Evolutionary conservation across 805 yeast genomes (phyloP), one percentile per base, ranked within the genome.

Genomic region (Isabelozyma pseudorhagii): DNA sequence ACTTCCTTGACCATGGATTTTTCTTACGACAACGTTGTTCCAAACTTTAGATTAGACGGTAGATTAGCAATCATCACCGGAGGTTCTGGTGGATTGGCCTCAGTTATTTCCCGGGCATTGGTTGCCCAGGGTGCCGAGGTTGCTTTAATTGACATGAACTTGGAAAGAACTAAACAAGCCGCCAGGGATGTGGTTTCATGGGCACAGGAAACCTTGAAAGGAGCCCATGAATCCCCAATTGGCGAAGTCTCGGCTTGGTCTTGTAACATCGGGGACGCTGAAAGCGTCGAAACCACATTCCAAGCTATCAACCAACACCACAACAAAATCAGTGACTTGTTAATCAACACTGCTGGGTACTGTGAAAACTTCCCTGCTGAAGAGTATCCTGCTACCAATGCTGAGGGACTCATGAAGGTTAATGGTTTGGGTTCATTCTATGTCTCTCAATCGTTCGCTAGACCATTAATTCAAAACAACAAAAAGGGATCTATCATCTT

Each of bases 341-440:
- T 87, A 57, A 78, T 87, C 52, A 86, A 87, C 74, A 79, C 90
- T 46, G 94, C 96, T n/a, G 94, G 96, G 11, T 87, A 84, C 72
- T 85, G 91, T 63, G 91, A 87, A 68, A 87, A 87, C 75, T 80
- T 77, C 70, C 81, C 89, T 2, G 93, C 93, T 27, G 81, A 84
- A 59, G 87, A 85, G 47, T 87, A 87, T 69, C 91, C 92, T 21
- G 80, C 89, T 40, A 65, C 68, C 46, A 84, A 83, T 60, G 88
- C 90, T 46, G 88, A 84, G 58, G 79, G 78, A 40, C 70, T 87
- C 51, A 75, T 86, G 68, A 79, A 83, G 59, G 93, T 86, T 51
- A 87, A 88, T 67, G 77, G 87, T 17, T 69, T 85, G 69, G 96
- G 94, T 14, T 80, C 92, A 3, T 75, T 86, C 56, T 86, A 83